Conservation (phyloP, 805 yeast species). For the Sugiyamaella americana region DNA sequence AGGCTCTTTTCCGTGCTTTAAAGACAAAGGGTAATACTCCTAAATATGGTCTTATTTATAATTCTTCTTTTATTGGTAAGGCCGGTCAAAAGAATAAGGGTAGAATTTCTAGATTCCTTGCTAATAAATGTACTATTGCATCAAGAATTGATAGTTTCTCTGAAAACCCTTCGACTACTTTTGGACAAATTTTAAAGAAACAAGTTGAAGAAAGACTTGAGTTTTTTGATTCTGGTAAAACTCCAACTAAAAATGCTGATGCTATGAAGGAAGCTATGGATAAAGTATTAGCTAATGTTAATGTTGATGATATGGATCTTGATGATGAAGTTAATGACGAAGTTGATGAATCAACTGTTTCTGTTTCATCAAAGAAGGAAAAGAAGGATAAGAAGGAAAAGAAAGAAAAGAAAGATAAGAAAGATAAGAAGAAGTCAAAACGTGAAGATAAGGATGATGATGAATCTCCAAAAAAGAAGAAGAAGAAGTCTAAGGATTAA, state of each 20-base stretch:
- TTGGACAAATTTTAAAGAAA: conserved; percentile 85
- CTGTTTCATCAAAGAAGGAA: conserved; percentile 41
- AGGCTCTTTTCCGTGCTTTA: conserved; percentile 92
- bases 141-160: conserved; percentile 97
- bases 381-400: conserved; percentile 46
- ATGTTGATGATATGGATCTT: conserved; percentile 37
- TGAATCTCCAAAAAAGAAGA: conserved; percentile 20
- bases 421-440: conserved; percentile 38
- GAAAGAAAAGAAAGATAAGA: conserved; percentile 44
- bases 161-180: conserved; percentile 84
- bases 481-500: conserved; percentile 16
- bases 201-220: conserved; percentile 97
- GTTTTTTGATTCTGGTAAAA: conserved; percentile 92
- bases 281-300: conserved; percentile 41
- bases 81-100: conserved; percentile 98
- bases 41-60: conserved; percentile 91
- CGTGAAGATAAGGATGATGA: conserved; percentile 19
- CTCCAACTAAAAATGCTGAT: conserved; percentile 93
- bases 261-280: conserved; percentile 91
- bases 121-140: conserved; percentile 98
- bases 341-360: conserved; percentile 12
- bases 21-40: conserved; percentile 97
- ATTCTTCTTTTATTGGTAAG: conserved; percentile 88
- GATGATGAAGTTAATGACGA: conserved; percentile 36
- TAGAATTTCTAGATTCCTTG: conserved; percentile 95